Evolutionary conservation across 257 asterid genomes (phyloP).

Genomic region (Nicotiana undulata): DNA sequence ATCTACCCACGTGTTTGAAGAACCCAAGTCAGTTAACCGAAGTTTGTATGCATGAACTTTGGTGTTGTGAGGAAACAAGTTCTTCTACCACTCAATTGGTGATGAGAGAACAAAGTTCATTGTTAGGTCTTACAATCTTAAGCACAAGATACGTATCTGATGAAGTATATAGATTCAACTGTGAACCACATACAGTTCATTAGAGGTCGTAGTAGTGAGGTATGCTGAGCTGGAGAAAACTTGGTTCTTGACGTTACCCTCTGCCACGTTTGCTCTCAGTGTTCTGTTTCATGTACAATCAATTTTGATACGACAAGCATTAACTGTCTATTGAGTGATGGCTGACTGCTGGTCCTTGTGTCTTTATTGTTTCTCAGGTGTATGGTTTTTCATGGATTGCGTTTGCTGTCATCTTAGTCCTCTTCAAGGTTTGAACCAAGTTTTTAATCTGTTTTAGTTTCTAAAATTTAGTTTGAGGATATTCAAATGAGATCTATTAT

Average conservation of each 20-base stretch:
- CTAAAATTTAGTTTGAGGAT: not conserved
- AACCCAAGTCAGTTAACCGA: not conserved
- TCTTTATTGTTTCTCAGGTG: constrained; percentile 33
- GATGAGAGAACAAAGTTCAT: not conserved
- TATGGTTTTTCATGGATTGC: constrained; percentile 90
- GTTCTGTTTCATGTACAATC: not conserved
- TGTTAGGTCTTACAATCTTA: not conserved
- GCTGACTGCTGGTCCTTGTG: not conserved
- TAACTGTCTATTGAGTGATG: not conserved
- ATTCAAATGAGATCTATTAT: not conserved
- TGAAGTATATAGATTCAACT: not conserved
- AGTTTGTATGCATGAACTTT: not conserved
- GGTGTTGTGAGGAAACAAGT: not conserved
- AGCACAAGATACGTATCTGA: not conserved
- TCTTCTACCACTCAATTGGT: not conserved
- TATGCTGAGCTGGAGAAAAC: not conserved
- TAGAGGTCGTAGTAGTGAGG: not conserved
- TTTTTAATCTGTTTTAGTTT: not conserved
- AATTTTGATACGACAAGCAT: not conserved
- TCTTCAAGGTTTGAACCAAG: constrained; percentile 66
- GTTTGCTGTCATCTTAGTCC: constrained; percentile 72
- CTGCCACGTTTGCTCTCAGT: not conserved
- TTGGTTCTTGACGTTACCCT: not conserved
- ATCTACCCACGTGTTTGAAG: constrained; percentile 1
- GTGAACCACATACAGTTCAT: not conserved